A percentile compares a stretch with the other conserved stretches of the same genome.
These are phyloP conservation scores for Yarrowia hollandica DNA, from an alignment of 805 yeast species.

Conservation along the genomic window DNA sequence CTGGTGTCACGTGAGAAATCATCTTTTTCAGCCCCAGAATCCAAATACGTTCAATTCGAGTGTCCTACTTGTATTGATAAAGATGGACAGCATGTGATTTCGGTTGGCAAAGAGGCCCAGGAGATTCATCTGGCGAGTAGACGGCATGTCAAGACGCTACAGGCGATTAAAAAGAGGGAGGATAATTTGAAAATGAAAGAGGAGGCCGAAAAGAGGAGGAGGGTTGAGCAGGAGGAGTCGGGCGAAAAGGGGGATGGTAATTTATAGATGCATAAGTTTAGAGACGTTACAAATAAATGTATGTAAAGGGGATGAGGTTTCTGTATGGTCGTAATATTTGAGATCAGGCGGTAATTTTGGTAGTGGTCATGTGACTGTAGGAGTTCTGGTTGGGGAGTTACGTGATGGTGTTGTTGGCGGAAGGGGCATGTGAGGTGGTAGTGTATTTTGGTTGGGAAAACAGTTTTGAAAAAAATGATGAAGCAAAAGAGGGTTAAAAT, in stretches of 20 bases:
- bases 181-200: constrained; percentile 34
- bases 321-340: no score
- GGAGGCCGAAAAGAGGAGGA: neutral
- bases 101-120: constrained; percentile 76
- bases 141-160: constrained; percentile 52
- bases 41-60: constrained; percentile 63
- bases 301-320: no score
- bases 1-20: neutral
- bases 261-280: neutral
- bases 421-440: no score
- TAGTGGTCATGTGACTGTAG: no score
- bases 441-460: no score
- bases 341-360: no score
- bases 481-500: no score
- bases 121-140: constrained; percentile 64
- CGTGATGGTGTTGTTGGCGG: no score
- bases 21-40: neutral
- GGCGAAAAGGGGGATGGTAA: neutral
- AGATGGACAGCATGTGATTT: constrained; percentile 54
- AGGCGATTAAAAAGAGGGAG: constrained; percentile 32
- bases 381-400: no score
- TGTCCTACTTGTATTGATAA: constrained; percentile 65
- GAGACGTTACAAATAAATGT: no score
- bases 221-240: neutral
- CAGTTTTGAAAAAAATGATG: no score